phyloP scores from a whole-genome alignment of 495 filamentous ascomycete species.

The Immersiella caudata region DNA sequence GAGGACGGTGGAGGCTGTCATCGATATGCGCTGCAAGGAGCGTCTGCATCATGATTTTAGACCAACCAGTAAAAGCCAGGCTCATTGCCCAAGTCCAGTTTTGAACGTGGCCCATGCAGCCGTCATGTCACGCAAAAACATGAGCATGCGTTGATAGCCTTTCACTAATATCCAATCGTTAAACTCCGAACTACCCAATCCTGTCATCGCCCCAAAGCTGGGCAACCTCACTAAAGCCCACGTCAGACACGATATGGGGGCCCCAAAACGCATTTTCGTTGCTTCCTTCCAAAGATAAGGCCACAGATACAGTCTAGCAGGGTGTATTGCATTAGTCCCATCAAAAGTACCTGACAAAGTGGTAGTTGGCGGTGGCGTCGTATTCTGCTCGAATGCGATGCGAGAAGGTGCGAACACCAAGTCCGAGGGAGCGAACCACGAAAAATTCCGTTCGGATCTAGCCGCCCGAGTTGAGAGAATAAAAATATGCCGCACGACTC shows the following conservation, averaged over 20 bases:
- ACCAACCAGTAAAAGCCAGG: too few relatives aligned
- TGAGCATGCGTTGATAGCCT: too few relatives aligned
- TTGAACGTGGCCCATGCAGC: too few relatives aligned
- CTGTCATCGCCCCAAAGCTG: too few relatives aligned
- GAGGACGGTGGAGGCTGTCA: constrained; percentile 1
- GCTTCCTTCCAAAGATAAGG: constrained; percentile 19
- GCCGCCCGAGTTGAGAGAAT: background rate
- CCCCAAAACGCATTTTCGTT: background rate
- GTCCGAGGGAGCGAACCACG: constrained; percentile 6
- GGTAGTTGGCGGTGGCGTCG: too few relatives aligned
- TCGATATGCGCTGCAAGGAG: constrained; percentile 6
- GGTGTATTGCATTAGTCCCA: constrained; percentile 2
- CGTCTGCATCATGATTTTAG: constrained; percentile 7
- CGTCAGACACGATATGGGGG: constrained; percentile 12
- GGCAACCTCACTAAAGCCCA: too few relatives aligned
- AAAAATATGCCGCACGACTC: constrained; percentile 13
- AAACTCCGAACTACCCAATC: too few relatives aligned
- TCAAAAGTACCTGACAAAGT: background rate
- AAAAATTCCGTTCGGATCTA: background rate
- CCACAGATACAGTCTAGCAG: constrained; percentile 3
- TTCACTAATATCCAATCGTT: too few relatives aligned
- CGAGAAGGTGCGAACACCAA: background rate
- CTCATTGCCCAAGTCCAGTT: constrained; percentile 14
- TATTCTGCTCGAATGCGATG: background rate
- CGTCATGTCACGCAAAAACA: too few relatives aligned